phyloP scores from a whole-genome alignment of 148 eudicot genomes.

The Rhododendron griersonianum region DNA sequence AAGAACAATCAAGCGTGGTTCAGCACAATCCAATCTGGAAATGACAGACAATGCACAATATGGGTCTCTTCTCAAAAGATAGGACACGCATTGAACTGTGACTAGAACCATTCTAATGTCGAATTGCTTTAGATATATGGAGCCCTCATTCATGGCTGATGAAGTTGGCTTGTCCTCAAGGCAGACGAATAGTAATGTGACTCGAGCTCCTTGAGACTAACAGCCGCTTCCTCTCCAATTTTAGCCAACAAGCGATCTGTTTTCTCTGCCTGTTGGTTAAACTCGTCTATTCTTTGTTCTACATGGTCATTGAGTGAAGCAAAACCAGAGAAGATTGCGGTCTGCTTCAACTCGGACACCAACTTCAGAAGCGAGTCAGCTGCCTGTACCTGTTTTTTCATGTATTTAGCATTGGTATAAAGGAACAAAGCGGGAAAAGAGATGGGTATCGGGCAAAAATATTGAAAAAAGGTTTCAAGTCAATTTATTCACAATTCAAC shows the following conservation, averaged over 20 bases:
- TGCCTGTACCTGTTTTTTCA: conserved; percentile 68
- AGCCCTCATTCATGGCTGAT: conserved; percentile 11
- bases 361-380: conserved; percentile 78
- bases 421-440: not conserved
- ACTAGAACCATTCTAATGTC: not conserved
- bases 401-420: not conserved
- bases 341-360: conserved; percentile 83
- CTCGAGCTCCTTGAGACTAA: conserved; percentile 84
- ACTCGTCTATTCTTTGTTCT: conserved; percentile 63
- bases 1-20: too few relatives aligned
- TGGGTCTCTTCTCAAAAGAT: not conserved
- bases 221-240: conserved; percentile 91
- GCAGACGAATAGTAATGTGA: conserved; percentile 72
- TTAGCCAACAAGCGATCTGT: conserved; percentile 51
- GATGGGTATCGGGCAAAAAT: not conserved
- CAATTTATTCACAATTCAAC: not conserved
- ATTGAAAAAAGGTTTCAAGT: not conserved
- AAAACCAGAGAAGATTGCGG: conserved; percentile 83
- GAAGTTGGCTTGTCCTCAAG: conserved; percentile 29
- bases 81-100: not conserved
- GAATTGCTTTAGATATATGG: not conserved
- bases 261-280: conserved; percentile 53
- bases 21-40: not conserved
- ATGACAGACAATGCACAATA: not conserved
- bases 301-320: conserved; percentile 90